Evolutionary conservation across 495 filamentous ascomycete species (phyloP).

Genomic region (Aspergillus sparsus): DNA sequence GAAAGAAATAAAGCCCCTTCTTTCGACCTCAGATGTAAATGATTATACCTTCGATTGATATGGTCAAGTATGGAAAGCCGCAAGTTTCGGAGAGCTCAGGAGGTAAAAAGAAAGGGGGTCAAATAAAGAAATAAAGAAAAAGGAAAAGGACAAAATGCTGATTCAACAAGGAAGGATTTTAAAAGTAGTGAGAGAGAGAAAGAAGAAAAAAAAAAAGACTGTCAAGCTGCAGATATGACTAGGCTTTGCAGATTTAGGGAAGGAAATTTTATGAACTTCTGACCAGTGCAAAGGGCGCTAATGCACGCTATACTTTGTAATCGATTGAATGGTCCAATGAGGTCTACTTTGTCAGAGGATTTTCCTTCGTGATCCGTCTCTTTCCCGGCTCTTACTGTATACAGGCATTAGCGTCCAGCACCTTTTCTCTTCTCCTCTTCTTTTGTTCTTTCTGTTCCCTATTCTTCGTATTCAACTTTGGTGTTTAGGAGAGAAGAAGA

Average conservation of each 20-base stretch:
- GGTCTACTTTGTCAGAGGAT: neutral
- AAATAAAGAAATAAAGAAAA: too few species aligned
- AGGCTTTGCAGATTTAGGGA: neutral
- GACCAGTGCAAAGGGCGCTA: neutral
- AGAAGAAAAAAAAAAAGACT: neutral
- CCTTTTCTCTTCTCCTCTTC: too few species aligned
- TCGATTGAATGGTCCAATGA: neutral
- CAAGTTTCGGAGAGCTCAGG: neutral
- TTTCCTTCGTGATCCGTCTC: neutral
- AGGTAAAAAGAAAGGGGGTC: neutral
- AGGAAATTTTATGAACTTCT: neutral
- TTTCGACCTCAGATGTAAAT: too few species aligned
- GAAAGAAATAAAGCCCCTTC: neutral
- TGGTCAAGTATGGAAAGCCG: neutral
- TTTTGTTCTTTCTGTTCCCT: too few species aligned
- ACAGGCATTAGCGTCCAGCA: too few species aligned
- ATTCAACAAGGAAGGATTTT: neutral
- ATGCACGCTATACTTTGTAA: slow-evolving; percentile 6
- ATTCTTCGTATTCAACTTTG: too few species aligned
- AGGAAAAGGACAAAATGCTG: neutral
- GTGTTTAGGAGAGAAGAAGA: too few species aligned
- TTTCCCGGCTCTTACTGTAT: too few species aligned
- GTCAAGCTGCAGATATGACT: slow-evolving; percentile 1
- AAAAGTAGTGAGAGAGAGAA: neutral
- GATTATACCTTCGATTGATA: too few species aligned